Evolutionary conservation across 306 rosid species (phyloP).

Genomic region (Oxytropis ochrocephala): DNA sequence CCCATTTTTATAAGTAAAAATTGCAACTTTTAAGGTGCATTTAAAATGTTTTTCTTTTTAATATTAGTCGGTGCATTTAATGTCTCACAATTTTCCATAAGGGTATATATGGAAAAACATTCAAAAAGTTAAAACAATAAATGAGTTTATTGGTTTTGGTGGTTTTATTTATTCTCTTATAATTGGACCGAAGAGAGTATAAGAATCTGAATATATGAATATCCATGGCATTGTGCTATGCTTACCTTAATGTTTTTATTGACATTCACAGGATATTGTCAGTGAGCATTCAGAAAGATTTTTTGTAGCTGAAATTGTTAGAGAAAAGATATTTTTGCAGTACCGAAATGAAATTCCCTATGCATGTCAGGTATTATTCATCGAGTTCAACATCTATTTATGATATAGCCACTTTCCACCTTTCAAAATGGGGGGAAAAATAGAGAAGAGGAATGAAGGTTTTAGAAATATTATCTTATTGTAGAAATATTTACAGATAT

Average conservation of each 20-base stretch:
- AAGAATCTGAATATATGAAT: neutral
- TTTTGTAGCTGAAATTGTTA: constrained; percentile 79
- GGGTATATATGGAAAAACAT: no score
- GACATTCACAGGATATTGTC: constrained; percentile 67
- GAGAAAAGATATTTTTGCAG: constrained; percentile 96
- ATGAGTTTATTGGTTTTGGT: no score
- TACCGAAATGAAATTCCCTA: constrained; percentile 91
- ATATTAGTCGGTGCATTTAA: no score
- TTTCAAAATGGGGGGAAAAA: neutral
- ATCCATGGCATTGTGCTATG: neutral
- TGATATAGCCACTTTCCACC: constrained; percentile 11
- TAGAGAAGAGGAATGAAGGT: neutral
- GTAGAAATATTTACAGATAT: neutral
- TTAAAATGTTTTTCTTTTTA: no score
- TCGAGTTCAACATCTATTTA: constrained; percentile 1
- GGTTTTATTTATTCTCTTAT: no score
- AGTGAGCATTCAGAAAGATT: constrained; percentile 98
- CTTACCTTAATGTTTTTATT: constrained; percentile 23
- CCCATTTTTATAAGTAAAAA: no score
- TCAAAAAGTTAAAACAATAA: no score
- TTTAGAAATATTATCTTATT: neutral
- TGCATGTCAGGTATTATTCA: constrained; percentile 78
- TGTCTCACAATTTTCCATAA: no score
- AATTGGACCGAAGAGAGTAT: no score
- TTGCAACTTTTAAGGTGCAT: no score